phyloP scores from a whole-genome alignment of 2,329 filamentous ascomycete genomes.

The Orbilia quercus region DNA sequence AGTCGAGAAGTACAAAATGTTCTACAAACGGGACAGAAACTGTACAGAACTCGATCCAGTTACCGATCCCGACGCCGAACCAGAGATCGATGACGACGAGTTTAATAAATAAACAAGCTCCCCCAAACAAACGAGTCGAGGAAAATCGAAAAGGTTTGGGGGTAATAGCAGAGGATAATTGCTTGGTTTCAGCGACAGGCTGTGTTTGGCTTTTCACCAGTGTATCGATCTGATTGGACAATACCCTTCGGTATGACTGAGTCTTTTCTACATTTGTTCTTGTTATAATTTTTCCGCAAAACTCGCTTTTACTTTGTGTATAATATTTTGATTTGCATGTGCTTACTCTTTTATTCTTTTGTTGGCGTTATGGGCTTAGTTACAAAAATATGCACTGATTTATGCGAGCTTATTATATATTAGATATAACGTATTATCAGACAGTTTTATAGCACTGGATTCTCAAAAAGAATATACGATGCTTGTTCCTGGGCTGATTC shows the following conservation, averaged over 20 bases:
- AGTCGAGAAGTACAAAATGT: slow-evolving; percentile 39
- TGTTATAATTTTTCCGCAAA: not conserved
- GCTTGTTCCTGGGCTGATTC: too few species aligned
- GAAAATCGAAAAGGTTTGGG: not conserved
- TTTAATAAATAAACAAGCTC: slow-evolving; percentile 25
- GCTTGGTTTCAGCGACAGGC: not conserved
- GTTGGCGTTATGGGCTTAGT: slow-evolving; percentile 13
- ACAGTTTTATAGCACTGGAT: too few species aligned
- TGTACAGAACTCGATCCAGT: slow-evolving; percentile 46
- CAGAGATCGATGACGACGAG: slow-evolving; percentile 40
- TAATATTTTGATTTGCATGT: slow-evolving; percentile 12
- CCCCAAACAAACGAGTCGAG: not conserved
- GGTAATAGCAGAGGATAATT: not conserved
- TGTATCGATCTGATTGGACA: slow-evolving; percentile 9
- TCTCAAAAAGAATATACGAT: too few species aligned
- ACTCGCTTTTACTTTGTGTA: slow-evolving; percentile 13
- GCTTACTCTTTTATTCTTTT: not conserved
- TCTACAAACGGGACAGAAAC: slow-evolving; percentile 50
- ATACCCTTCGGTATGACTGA: slow-evolving; percentile 24
- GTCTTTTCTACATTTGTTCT: slow-evolving; percentile 8
- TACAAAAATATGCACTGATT: not conserved
- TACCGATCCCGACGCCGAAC: slow-evolving; percentile 51
- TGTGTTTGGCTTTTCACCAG: not conserved
- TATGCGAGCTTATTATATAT: too few species aligned
- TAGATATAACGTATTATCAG: too few species aligned